Evolutionary conservation across 768 basidiomycete species (phyloP).

Genomic region (Xerocomellus amylosporus): DNA sequence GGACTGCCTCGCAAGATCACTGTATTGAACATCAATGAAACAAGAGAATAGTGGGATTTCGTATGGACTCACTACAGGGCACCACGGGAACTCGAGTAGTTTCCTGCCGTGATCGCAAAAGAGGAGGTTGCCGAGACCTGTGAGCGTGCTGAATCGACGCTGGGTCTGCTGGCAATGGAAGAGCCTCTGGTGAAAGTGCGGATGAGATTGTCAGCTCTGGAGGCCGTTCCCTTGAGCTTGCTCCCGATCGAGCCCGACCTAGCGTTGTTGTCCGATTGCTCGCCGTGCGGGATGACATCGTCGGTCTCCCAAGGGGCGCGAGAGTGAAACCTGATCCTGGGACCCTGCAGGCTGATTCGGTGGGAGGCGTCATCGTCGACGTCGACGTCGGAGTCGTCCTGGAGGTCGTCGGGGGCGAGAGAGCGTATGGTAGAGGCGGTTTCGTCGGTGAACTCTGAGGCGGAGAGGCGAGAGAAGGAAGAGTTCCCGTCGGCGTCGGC

Average conservation of each 20-base stretch:
- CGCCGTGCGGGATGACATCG: constrained; percentile 44
- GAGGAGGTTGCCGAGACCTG: constrained; percentile 51
- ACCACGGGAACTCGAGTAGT: constrained; percentile 48
- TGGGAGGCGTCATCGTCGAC: constrained; percentile 38
- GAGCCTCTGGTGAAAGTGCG: constrained; percentile 47
- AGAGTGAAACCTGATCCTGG: constrained; percentile 79
- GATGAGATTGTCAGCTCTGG: constrained; percentile 37
- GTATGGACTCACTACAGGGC: constrained; percentile 54
- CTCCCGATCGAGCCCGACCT: constrained; percentile 30
- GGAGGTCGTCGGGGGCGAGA: constrained; percentile 30
- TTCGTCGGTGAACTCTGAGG: constrained; percentile 60
- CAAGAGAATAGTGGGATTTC: not conserved
- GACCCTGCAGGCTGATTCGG: constrained; percentile 74
- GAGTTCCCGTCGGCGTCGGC: constrained; percentile 26
- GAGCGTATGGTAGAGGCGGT: constrained; percentile 25
- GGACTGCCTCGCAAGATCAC: constrained; percentile 60
- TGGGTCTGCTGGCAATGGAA: constrained; percentile 51
- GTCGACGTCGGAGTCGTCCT: constrained; percentile 35
- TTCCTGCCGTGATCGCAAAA: constrained; percentile 55
- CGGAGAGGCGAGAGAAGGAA: constrained; percentile 41
- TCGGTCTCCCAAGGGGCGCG: constrained; percentile 80
- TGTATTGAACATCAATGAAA: constrained; percentile 24
- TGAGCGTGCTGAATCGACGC: constrained; percentile 60
- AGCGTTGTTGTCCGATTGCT: constrained; percentile 42
- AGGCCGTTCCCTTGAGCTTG: constrained; percentile 29